Evolutionary conservation across 1,139 yeast species (phyloP).

Genomic region (Keqinozyma sinolaborantium): DNA sequence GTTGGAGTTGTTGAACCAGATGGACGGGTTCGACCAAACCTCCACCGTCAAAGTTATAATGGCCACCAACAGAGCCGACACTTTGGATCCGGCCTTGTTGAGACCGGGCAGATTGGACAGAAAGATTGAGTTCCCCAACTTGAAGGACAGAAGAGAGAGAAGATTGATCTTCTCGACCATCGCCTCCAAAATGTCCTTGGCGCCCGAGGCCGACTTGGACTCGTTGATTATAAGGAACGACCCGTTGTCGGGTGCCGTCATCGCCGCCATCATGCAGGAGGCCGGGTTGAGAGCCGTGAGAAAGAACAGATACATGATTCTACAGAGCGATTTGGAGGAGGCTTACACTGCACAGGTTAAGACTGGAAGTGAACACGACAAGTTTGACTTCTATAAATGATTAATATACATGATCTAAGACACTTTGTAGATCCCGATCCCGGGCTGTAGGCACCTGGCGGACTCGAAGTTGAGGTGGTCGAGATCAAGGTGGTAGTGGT

Average conservation of each 20-base stretch:
- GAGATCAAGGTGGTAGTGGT: constrained; percentile 53
- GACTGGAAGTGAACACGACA: constrained; percentile 92
- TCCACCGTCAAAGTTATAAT: constrained; percentile 95
- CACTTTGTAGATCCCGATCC: constrained; percentile 52
- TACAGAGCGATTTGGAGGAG: constrained; percentile 94
- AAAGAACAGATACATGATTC: constrained; percentile 93
- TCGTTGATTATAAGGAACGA: constrained; percentile 93
- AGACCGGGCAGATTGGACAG: constrained; percentile 99
- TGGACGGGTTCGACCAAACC: constrained; percentile 98
- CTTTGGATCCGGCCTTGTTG: constrained; percentile 92
- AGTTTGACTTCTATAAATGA: constrained; percentile 94
- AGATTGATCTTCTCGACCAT: constrained; percentile 93
- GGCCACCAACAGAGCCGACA: constrained; percentile 99
- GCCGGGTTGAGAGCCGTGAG: constrained; percentile 98
- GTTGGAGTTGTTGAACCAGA: constrained; percentile 92
- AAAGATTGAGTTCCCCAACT: constrained; percentile 93
- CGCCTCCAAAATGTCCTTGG: constrained; percentile 96
- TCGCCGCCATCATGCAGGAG: constrained; percentile 99
- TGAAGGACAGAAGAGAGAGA: constrained; percentile 96
- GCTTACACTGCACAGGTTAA: constrained; percentile 97
- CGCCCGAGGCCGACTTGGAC: constrained; percentile 96
- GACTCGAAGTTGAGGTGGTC: constrained; percentile 62
- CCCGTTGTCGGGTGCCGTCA: constrained; percentile 94
- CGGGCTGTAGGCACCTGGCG: constrained; percentile 49
- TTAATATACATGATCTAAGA: constrained; percentile 9